Base-by-base conservation (phyloP, 805 yeast species). In the Ogataea pini region DNA sequence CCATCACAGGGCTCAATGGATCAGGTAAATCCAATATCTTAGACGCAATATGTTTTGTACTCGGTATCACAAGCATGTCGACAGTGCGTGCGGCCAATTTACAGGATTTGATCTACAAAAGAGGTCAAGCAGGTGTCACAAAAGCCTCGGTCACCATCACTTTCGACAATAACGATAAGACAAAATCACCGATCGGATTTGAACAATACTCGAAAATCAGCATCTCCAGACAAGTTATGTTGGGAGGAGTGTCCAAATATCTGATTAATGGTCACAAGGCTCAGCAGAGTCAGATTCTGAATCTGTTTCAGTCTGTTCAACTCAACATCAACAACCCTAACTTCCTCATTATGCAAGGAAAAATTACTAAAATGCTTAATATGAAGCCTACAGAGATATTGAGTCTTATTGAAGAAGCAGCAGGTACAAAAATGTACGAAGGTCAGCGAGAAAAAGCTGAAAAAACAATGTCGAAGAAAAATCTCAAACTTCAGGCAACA, bases 111-210 rank as follows among this genome's bases (percentile, higher is more conserved):
- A 94, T 94, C 43, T 94, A 94, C 66, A 94, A 94, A 60, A 80
- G 98, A 58, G 99, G 99, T 10, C 99, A 94, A 65, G 98, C 99
- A 0, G 98, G 98, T 56, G 92, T 92, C 12, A 91, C 97, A 1
- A 91, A 89, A 64, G 99, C 99, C 1, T 85, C 94, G 61, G 99
- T 94, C 1, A 91, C 98, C 0, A 89, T 94, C 45, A 96, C 94
- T 1, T 95, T 94, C 64, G 96, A 92, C 67, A 95, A 94, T 61
- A 60, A 78, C 10, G 97, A 92, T 57, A 76, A 78, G 47, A 63
- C 78, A 2, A 83, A 80, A 53, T 82, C 92, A 0, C 99, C 99
- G 0, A 85, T 89, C 46, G 97, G 96, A 2, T 91, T 89, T 61
- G 91, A 86, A 56, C 80, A 82, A 38, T 75, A 83, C 43, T 71